Evolutionary conservation across 2,329 filamentous ascomycete species (phyloP), one percentile per base, ranked within the genome.

Genomic region (Gaeumannomyces sp.): DNA sequence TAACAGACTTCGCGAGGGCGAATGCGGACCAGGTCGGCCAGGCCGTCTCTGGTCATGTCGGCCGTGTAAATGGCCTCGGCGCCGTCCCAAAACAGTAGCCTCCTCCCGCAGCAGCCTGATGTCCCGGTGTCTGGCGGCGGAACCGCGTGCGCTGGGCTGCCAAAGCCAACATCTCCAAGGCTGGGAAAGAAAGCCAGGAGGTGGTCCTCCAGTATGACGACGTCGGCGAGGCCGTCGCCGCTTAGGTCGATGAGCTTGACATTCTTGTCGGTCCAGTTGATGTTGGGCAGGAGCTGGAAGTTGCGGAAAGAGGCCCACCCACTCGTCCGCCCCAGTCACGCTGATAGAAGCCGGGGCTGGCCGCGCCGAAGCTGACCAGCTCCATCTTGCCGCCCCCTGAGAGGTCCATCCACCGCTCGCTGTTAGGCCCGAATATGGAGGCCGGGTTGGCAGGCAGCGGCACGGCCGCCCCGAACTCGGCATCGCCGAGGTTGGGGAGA

Each of bases 21-120:
- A 50, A 77, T 67, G 1, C 66, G 58, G 13, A 72, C 70, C 7
- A 73, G 27, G 62, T 74, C 72, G 1, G 58, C 25, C 2, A 72
- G 67, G 0, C 71, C 72, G 62, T 73, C 72, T 4, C 73, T 72
- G 14, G 68, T 66, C 68, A 74, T 71, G 64, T 73, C 72, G 3
- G 70, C 66, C 2, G 69, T 59, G 60, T 67, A 70, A 1, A 72
- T 65, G 27, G 60, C 35, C n/a, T 58, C 56, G 14, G 27, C 8
- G n/a, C 56, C 56, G 56, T 58, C 45, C 64, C 57, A 64, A 28
- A 67, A 64, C 16, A 68, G 25, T n/a, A 66, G 35, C 28, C n/a
- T 58, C 56, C 56, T 13, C n/a, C 56, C 27, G 14, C 56, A 8
- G 14, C 13, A 8, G 11, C 11, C n/a, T 25, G 11, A 58, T 8